Evolutionary conservation across 768 basidiomycete species (phyloP).

Genomic region (Trametes cingulata): DNA sequence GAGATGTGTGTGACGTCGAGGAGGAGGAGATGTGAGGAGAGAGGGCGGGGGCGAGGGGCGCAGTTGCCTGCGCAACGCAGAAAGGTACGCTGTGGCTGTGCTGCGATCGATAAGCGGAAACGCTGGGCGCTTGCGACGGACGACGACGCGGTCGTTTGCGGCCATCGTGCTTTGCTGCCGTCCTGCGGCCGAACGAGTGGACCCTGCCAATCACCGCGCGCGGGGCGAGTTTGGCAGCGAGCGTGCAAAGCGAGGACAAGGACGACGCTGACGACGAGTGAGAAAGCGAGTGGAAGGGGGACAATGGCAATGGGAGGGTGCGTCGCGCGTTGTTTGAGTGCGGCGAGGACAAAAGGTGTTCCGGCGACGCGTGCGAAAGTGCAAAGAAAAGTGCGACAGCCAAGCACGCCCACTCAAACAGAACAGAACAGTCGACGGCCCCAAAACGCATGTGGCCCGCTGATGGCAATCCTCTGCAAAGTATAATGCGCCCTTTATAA

Average conservation of each 20-base stretch:
- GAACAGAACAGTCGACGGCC: not conserved
- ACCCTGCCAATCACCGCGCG: too few relatives aligned
- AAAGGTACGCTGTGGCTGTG: conserved; percentile 13
- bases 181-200: not conserved
- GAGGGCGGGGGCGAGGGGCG: not conserved
- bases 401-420: too few relatives aligned
- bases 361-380: conserved; percentile 11
- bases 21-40: not conserved
- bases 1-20: not conserved
- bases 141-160: too few relatives aligned
- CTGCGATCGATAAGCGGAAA: conserved; percentile 5
- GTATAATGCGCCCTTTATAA: conserved; percentile 1
- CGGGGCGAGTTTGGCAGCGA: too few relatives aligned
- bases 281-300: not conserved
- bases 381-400: not conserved
- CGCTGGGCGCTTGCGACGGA: not conserved
- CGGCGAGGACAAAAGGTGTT: conserved; percentile 15
- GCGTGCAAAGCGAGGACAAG: not conserved
- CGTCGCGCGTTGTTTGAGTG: not conserved
- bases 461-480: not conserved
- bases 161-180: not conserved
- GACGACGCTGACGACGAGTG: not conserved
- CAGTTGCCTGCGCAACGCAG: conserved; percentile 7
- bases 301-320: not conserved
- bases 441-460: conserved; percentile 5